phyloP scores from a whole-genome alignment of 441 rosid species.

The Bruguiera hainesii region DNA sequence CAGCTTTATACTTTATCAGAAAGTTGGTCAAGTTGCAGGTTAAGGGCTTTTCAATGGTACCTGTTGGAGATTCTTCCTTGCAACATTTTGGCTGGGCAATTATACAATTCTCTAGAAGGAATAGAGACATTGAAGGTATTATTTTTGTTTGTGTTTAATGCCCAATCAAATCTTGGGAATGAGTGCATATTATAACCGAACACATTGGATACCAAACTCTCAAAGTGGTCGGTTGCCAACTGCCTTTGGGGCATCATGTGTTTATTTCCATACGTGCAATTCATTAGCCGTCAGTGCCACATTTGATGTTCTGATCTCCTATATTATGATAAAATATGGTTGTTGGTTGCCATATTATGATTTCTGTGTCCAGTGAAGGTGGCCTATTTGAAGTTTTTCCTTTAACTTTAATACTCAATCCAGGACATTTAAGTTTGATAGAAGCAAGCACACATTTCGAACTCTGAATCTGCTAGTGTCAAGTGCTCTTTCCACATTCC shows the following conservation, averaged over 20 bases:
- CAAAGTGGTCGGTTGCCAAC: not conserved
- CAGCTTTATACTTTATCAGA: constrained; percentile 24
- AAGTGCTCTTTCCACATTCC: too few relatives aligned
- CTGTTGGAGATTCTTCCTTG: not conserved
- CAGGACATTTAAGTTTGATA: too few relatives aligned
- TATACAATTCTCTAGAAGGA: too few relatives aligned
- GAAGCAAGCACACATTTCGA: too few relatives aligned
- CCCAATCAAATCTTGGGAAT: not conserved
- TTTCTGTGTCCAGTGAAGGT: too few relatives aligned
- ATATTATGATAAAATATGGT: not conserved
- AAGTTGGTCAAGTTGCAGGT: constrained; percentile 14
- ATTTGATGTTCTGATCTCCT: not conserved
- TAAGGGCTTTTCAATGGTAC: constrained; percentile 2
- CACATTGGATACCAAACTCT: not conserved
- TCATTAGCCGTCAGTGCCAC: not conserved
- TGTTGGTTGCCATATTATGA: too few relatives aligned
- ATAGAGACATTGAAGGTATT: too few relatives aligned
- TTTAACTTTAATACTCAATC: not conserved
- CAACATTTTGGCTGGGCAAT: too few relatives aligned
- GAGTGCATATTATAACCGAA: too few relatives aligned
- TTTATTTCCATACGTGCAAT: not conserved
- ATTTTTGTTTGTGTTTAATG: too few relatives aligned
- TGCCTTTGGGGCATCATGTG: not conserved
- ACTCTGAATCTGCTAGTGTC: too few relatives aligned
- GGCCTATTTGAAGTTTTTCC: not conserved